phyloP scores from a whole-genome alignment of 257 asterid genomes.

The Solanum chiquidenum region DNA sequence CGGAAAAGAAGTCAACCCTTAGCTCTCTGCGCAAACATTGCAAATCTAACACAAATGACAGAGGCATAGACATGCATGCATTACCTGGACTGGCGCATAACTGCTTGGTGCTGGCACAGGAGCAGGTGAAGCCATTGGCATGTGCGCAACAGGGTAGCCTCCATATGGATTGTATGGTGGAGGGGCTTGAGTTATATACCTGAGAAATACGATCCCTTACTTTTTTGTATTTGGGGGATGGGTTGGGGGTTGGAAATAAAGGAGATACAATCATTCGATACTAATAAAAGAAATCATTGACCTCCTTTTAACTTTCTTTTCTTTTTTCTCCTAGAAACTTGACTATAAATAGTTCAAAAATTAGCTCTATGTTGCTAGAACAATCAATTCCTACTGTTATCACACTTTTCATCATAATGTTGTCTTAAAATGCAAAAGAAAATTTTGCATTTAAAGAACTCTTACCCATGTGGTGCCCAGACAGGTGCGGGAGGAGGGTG shows the following conservation, averaged over 20 bases:
- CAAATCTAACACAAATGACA: not conserved
- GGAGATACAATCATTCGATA: not conserved
- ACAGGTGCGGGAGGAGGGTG: slow-evolving; percentile 93
- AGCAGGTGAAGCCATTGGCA: slow-evolving; percentile 80
- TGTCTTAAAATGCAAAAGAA: not conserved
- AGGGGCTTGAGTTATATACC: slow-evolving; percentile 91
- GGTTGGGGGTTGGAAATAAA: not conserved
- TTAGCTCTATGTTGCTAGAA: not conserved
- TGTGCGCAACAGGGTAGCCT: slow-evolving; percentile 76
- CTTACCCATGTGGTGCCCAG: slow-evolving; percentile 93
- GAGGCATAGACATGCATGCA: not conserved
- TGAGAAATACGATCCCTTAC: slow-evolving; percentile 11
- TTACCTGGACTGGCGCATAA: slow-evolving; percentile 92
- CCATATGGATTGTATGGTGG: slow-evolving; percentile 94
- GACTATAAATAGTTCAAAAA: not conserved
- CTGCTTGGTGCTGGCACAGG: slow-evolving; percentile 91
- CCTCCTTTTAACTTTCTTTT: not conserved
- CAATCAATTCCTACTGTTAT: not conserved
- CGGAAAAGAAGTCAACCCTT: not conserved
- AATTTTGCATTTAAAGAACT: not conserved
- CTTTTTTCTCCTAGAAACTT: not conserved
- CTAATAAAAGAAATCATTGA: not conserved
- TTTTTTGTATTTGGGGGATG: not conserved
- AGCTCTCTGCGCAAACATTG: not conserved
- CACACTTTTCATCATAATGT: not conserved